Percentiles rank a stretch among this genome's conserved stretches.
These are phyloP conservation scores for Fomitopsis schrenkii DNA, from an alignment of 1,284 basidiomycete species.

Conservation along the genomic window DNA sequence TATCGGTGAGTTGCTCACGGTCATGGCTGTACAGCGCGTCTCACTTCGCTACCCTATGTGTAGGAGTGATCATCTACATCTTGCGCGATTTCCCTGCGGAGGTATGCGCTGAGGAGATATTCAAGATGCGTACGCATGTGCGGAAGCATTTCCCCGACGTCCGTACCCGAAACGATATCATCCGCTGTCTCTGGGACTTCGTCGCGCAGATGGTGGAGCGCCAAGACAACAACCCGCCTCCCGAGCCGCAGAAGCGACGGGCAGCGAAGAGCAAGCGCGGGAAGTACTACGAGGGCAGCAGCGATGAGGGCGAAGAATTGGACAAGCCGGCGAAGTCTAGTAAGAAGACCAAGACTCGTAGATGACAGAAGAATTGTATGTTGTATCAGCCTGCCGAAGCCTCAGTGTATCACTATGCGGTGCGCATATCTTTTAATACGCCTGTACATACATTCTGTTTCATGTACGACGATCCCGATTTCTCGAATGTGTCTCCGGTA, in stretches of 20 bases:
- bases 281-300: slow-evolving; percentile 6
- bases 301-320: slow-evolving; percentile 15
- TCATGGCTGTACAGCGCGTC: not conserved
- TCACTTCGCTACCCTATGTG: not conserved
- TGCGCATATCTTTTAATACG: too few species aligned
- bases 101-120: slow-evolving; percentile 47
- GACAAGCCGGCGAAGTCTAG: not conserved
- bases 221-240: slow-evolving; percentile 2
- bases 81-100: slow-evolving; percentile 36
- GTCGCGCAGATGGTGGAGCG: slow-evolving; percentile 34
- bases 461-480: too few species aligned
- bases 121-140: slow-evolving; percentile 48
- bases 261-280: slow-evolving; percentile 5
- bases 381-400: too few species aligned
- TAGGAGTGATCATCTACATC: slow-evolving; percentile 57
- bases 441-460: not conserved
- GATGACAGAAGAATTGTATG: not conserved
- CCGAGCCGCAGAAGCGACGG: not conserved
- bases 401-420: too few species aligned
- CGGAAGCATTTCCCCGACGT: slow-evolving; percentile 54
- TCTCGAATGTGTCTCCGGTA: too few species aligned
- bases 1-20: slow-evolving; percentile 44
- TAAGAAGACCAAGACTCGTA: not conserved
- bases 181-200: slow-evolving; percentile 51
- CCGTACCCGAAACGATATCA: slow-evolving; percentile 51